phyloP scores from a whole-genome alignment of 129 eudicot species.

The Escallonia herrerae region DNA sequence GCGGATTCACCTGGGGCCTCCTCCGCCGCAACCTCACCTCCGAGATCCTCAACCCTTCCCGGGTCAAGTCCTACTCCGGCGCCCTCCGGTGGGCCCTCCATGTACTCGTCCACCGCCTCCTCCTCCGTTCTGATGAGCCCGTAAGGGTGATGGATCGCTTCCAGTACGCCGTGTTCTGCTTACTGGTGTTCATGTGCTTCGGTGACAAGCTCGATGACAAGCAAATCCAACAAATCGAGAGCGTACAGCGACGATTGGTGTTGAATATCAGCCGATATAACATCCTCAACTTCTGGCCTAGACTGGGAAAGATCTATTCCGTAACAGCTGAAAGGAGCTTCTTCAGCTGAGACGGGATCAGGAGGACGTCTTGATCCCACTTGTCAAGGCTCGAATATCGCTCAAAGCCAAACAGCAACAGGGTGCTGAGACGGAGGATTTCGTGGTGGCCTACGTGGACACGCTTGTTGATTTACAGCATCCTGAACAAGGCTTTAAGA shows the following conservation, averaged over 20 bases:
- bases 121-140: neutral
- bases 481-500: constrained; percentile 21
- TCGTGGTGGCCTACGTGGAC: constrained; percentile 53
- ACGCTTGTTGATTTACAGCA: constrained; percentile 30
- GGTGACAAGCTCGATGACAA: constrained; percentile 51
- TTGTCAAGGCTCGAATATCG: constrained; percentile 31
- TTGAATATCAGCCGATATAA: constrained; percentile 21
- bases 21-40: constrained; percentile 46
- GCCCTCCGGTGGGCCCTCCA: constrained; percentile 42
- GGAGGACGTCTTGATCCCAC: constrained; percentile 32
- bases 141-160: constrained; percentile 49
- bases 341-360: constrained; percentile 11
- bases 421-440: neutral
- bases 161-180: constrained; percentile 51
- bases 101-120: constrained; percentile 14
- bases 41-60: constrained; percentile 41
- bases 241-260: constrained; percentile 19
- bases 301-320: constrained; percentile 40
- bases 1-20: constrained; percentile 29
- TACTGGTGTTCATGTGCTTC: constrained; percentile 61
- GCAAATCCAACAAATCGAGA: constrained; percentile 36
- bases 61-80: constrained; percentile 27
- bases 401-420: neutral
- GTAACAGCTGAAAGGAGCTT: constrained; percentile 38
- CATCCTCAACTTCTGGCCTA: constrained; percentile 33